Conservation (phyloP, 805 yeast species). For the Cephaloascus albidus region DNA sequence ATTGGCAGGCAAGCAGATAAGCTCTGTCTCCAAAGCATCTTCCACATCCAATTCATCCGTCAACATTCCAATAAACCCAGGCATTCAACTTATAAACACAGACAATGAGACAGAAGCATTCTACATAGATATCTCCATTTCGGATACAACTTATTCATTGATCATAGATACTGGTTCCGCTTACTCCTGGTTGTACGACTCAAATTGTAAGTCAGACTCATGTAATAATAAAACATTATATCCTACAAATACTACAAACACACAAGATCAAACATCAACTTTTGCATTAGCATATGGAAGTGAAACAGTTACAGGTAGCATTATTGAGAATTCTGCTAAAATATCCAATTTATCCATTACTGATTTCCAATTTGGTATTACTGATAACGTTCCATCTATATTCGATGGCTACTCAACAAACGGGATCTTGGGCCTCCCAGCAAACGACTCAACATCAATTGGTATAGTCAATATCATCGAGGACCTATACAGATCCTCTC, state of each 20-base stretch:
- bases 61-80: constrained; percentile 4
- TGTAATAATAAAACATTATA: constrained; percentile 26
- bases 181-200: constrained; percentile 53
- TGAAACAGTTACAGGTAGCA: constrained; percentile 41
- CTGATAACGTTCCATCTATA: constrained; percentile 40
- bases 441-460: constrained; percentile 23
- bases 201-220: constrained; percentile 30
- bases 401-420: constrained; percentile 43
- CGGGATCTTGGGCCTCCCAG: constrained; percentile 55
- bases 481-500: constrained; percentile 21
- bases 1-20: neutral
- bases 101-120: constrained; percentile 20
- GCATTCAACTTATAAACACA: constrained; percentile 14
- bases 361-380: constrained; percentile 44
- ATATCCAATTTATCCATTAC: constrained; percentile 24
- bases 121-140: constrained; percentile 27
- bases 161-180: constrained; percentile 61
- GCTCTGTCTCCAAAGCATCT: neutral
- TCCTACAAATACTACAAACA: constrained; percentile 10
- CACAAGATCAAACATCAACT: constrained; percentile 12
- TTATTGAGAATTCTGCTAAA: constrained; percentile 26
- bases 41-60: neutral
- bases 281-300: constrained; percentile 46
- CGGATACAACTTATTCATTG: constrained; percentile 34
- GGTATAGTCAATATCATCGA: constrained; percentile 29